Base-by-base conservation (phyloP, 371 early-diverging fungal genomes). In the Mucor racemosus region DNA sequence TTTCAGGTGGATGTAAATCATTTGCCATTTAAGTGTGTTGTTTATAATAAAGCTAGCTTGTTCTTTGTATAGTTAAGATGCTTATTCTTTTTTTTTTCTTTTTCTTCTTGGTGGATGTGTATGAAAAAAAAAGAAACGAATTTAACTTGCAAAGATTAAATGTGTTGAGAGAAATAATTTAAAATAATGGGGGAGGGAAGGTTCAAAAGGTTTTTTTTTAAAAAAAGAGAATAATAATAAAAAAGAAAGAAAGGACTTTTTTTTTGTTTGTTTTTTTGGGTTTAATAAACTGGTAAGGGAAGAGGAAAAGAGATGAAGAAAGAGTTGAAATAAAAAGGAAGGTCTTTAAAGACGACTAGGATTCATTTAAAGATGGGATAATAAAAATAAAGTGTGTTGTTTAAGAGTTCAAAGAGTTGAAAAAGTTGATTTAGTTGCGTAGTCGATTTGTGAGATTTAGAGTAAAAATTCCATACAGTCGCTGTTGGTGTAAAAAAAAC, bases 1-100 rank as follows among this genome's bases (percentile, higher is more conserved):
- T 36, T 15, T 57, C 38, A 15, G 34, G 60, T 19, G 39, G 26
- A 9, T 9, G 42, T 57, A 21, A 40, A 60, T 42, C 66, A 66
- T 66, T 66, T 66, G 66, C 48, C 66, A 66, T 66, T 62, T 65
- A 38, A 31, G 33, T 17, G 41, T 34, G n/a, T 55, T 35, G 1
- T 26, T 34, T 44, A 35, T 60, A 34, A 35, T 59, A 26, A 19
- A 36, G 13, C 17, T 26, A 46, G n/a, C 15, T 67, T 36, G 34
- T 34, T 48, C 41, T 61, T 61, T 67, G 39, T 58, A 35, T 46
- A 38, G 55, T 63, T 44, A 48, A 41, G 17, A 50, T 57, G 60
- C 36, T 34, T 33, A 53, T 58, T 44, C 57, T 57, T 41, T 60
- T 66, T 38, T 59, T 66, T 33, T 66, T 66, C 56, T 53, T 66